Base-by-base conservation (phyloP, 805 yeast genomes). In the Candida ponderosae region DNA sequence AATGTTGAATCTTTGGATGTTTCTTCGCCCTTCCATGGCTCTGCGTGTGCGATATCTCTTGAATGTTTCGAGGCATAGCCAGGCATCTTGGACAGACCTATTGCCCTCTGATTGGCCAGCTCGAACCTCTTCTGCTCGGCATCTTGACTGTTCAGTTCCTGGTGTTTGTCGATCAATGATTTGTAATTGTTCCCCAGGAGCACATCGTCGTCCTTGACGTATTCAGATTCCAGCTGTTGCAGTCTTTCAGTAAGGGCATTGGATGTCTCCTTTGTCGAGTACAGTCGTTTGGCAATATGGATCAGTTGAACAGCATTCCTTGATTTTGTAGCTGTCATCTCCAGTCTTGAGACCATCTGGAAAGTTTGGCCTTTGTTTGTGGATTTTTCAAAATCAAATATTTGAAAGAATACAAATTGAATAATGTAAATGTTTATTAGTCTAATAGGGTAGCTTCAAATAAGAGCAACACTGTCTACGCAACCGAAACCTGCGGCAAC, bases 401-500 rank as follows among this genome's bases (percentile, higher is more conserved):
- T 21, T 21, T 21, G 24, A 21, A 21, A 21, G 7, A 21, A 21
- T 21, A 21, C 24, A 21, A 21, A 21, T 7, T 36, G 29, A 30
- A 18, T 29, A 17, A 21, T n/a, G n/a, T n/a, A n/a, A n/a, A n/a
- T n/a, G 30, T 35, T 32, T 19, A 18, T 14, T 14, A n/a, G n/a
- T n/a, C n/a, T n/a, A n/a, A n/a, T 33, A 35, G n/a, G n/a, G n/a
- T 33, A 38, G 18, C 24, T 31, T 36, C 44, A 50, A 24, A 48
- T 40, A 31, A 86, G 62, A 42, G 78, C 75, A 28, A 88, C 69
- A 52, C 88, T 83, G 59, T 93, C 98, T 30, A 93, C 85, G 59
- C 97, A 88, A 6, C 97, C 99, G 61, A 85, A 90, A 1, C 99
- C 99, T 14, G 98, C 98, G 18, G 97, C 97, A 26, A 93, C 97